phyloP scores from a whole-genome alignment of 2,329 filamentous ascomycete genomes.

The Fusarium begoniae region DNA sequence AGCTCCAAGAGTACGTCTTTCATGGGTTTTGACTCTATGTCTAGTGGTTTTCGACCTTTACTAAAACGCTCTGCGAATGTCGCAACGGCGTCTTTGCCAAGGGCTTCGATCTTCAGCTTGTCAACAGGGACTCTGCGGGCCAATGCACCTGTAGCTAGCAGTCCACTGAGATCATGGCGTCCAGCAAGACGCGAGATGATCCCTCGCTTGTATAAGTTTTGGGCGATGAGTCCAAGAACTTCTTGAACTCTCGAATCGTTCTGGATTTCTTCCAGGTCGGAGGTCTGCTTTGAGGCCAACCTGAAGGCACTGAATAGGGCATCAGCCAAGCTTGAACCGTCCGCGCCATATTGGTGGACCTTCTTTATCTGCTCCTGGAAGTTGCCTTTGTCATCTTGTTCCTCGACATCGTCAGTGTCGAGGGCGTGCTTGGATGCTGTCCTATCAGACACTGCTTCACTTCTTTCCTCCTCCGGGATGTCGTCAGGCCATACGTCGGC shows the following conservation, averaged over 20 bases:
- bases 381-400: background rate
- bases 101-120: background rate
- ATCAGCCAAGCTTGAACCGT: background rate
- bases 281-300: constrained; percentile 4
- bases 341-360: background rate
- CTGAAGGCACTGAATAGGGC: constrained; percentile 10
- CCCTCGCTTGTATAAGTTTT: background rate
- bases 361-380: background rate
- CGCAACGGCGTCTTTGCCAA: constrained; percentile 4
- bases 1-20: constrained; percentile 14
- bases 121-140: constrained; percentile 24
- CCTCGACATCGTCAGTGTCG: background rate
- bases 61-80: constrained; percentile 18
- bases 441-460: background rate
- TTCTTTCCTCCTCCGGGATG: constrained; percentile 7
- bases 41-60: constrained; percentile 10
- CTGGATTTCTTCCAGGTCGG: constrained; percentile 12
- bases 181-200: background rate
- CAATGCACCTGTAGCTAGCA: constrained; percentile 21
- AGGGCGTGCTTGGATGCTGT: background rate
- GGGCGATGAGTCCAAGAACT: background rate
- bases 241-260: constrained; percentile 13
- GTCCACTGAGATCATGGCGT: constrained; percentile 6
- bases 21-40: constrained; percentile 2
- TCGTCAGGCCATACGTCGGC: constrained; percentile 24